A percentile compares a stretch with the other conserved stretches of the same genome.
phyloP scores from a whole-genome alignment of 1,284 basidiomycete species.

The Boletus holoroseus region DNA sequence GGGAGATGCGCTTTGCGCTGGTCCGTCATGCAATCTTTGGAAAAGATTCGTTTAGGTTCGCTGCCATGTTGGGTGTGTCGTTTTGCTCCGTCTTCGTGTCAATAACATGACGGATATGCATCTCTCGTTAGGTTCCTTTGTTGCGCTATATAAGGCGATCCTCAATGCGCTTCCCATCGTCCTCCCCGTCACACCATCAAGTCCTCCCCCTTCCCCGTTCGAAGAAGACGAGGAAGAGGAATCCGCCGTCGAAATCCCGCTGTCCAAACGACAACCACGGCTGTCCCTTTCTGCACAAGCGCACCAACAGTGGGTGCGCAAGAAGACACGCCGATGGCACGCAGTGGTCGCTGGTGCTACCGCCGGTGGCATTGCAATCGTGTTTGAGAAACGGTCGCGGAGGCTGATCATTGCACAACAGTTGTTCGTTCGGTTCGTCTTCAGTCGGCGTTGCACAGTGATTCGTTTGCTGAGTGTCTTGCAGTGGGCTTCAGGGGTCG shows the following conservation, averaged over 20 bases:
- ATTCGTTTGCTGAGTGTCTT: conserved; percentile 5
- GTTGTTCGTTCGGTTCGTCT: conserved; percentile 70
- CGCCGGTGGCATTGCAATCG: conserved; percentile 75
- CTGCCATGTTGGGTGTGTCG: conserved; percentile 72
- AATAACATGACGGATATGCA: not conserved
- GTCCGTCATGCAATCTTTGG: conserved; percentile 79
- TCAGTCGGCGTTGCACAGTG: not conserved
- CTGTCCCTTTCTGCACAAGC: conserved; percentile 59
- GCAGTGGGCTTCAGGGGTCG: conserved; percentile 76
- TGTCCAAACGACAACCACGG: conserved; percentile 40
- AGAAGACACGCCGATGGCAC: conserved; percentile 78
- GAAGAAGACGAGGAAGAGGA: conserved; percentile 33
- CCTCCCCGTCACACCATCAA: conserved; percentile 45
- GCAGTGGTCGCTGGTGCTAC: conserved; percentile 82
- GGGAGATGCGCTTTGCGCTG: conserved; percentile 51
- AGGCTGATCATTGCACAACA: conserved; percentile 83
- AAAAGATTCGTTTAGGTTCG: conserved; percentile 73
- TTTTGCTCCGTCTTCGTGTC: not conserved
- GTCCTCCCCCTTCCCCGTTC: conserved; percentile 35
- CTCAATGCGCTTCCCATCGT: conserved; percentile 80
- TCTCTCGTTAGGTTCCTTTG: conserved; percentile 58
- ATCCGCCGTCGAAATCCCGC: conserved; percentile 23
- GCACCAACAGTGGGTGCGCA: conserved; percentile 57
- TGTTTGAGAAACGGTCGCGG: conserved; percentile 73
- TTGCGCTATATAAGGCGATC: conserved; percentile 75